A percentile compares a stretch with the other conserved stretches of the same genome.
Conservation (phyloP, 768 basidiomycete species). For the Boletus reticulatus region DNA sequence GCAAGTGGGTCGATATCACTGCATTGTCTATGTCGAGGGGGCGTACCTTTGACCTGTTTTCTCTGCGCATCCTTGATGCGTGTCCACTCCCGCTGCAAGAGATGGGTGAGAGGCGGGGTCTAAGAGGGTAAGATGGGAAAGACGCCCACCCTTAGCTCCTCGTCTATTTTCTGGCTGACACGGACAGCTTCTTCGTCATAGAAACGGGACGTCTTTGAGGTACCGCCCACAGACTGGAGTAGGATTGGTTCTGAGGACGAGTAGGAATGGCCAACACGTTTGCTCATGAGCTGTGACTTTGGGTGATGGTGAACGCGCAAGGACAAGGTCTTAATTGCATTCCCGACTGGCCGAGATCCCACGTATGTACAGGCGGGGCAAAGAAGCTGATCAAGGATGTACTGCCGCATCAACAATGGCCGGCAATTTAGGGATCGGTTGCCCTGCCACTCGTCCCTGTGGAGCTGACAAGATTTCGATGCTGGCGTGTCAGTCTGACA, state of each 20-base stretch:
- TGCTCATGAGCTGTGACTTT: constrained; percentile 21
- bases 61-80: constrained; percentile 44
- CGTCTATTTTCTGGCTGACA: constrained; percentile 53
- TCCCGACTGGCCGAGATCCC: constrained; percentile 31
- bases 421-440: constrained; percentile 8
- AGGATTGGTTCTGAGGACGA: constrained; percentile 32
- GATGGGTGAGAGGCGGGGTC: constrained; percentile 4
- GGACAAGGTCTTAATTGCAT: constrained; percentile 29
- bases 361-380: constrained; percentile 37
- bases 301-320: constrained; percentile 18
- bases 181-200: constrained; percentile 45
- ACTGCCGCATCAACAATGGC: constrained; percentile 28
- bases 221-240: constrained; percentile 31
- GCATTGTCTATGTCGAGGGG: background rate
- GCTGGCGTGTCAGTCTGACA: background rate
- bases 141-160: constrained; percentile 48
- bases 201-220: constrained; percentile 30
- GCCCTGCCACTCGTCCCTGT: too few species aligned
- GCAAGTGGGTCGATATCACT: background rate
- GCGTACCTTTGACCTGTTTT: constrained; percentile 53
- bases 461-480: too few species aligned
- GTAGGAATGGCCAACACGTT: constrained; percentile 28
- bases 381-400: constrained; percentile 32
- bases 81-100: constrained; percentile 45
- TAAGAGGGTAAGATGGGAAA: background rate